Evolutionary conservation across 1,139 yeast species (phyloP), one percentile per base, ranked within the genome.

Genomic region (Pichia sp.): DNA sequence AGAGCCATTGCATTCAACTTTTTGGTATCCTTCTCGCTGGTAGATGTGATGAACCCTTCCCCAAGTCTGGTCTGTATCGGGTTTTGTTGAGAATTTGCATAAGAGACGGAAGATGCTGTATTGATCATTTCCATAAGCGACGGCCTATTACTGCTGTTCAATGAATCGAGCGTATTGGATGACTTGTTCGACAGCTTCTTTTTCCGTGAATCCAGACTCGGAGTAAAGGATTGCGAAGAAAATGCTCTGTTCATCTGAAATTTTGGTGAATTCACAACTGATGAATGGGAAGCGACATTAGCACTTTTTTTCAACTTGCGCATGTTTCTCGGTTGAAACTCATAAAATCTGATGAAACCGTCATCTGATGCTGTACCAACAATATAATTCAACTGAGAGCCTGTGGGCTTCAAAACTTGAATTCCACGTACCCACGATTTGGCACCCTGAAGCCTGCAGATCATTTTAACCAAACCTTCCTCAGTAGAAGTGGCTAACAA

Each of bases 291-390:
- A 5, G 27, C 21, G 24, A 35, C 36, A 12, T 16, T 23, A 13
- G 27, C 13, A 15, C 35, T 33, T 15, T 46, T 51, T 42, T 70
- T 72, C 11, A 68, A 58, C 39, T 67, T 68, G 2, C 79, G 75
- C 30, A 81, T 56, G 11, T 77, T 71, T 48, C 72, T 66, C 29
- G 82, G 80, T 35, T 77, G 74, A 53, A 83, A 79, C 49, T 83
- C 93, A 85, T 88, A 83, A 22, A 80, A 60, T 24, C 78, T 58
- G 8, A 82, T 59, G 38, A 69, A 67, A 1, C 87, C 86, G 52
- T 83, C 94, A 49, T 72, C 78, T 2, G 88, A 87, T 41, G 77
- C 77, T 28, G 82, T 68, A 2, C 81, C 73, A 25, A 83, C 56
- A 38, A 80, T 66, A 54, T 83, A 83, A 19, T 47, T 34, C 6